Evolutionary conservation across 148 eudicot genomes (phyloP).

Genomic region (Polygonum maritimum): DNA sequence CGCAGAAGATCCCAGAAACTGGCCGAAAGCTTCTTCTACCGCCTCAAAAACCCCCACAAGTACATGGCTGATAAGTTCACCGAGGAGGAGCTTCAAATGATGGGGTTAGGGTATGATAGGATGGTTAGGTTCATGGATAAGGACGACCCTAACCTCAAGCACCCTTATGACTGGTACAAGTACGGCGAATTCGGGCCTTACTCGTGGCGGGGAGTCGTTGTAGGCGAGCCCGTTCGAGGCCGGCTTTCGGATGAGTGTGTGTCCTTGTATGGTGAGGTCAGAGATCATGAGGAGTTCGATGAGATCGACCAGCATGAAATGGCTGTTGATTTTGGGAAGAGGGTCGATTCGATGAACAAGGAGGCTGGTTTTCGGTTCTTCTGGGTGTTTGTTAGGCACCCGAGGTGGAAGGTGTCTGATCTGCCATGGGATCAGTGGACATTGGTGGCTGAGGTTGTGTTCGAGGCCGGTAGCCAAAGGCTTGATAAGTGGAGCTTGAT

Average conservation of each 20-base stretch:
- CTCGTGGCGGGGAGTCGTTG: slow-evolving; percentile 85
- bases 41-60: slow-evolving; percentile 78
- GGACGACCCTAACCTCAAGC: slow-evolving; percentile 79
- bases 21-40: slow-evolving; percentile 69
- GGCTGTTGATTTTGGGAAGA: slow-evolving; percentile 54
- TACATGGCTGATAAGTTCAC: slow-evolving; percentile 73
- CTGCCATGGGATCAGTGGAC: slow-evolving; percentile 96
- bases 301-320: slow-evolving; percentile 75
- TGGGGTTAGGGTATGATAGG: slow-evolving; percentile 87
- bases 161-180: slow-evolving; percentile 92
- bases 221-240: slow-evolving; percentile 85
- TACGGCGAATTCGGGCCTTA: slow-evolving; percentile 91
- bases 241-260: slow-evolving; percentile 62
- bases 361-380: slow-evolving; percentile 37
- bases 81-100: slow-evolving; percentile 86
- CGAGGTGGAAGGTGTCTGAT: slow-evolving; percentile 77
- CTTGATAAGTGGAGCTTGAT: slow-evolving; percentile 95
- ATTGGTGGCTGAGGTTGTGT: slow-evolving; percentile 67
- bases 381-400: slow-evolving; percentile 92
- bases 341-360: slow-evolving; percentile 39
- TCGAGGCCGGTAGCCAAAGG: slow-evolving; percentile 72
- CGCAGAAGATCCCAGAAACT: slow-evolving; percentile 41
- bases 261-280: slow-evolving; percentile 53
- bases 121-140: slow-evolving; percentile 86
- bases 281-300: slow-evolving; percentile 88